phyloP scores from a whole-genome alignment of 2,329 filamentous ascomycete species.

The Tolypocladium amazonense region DNA sequence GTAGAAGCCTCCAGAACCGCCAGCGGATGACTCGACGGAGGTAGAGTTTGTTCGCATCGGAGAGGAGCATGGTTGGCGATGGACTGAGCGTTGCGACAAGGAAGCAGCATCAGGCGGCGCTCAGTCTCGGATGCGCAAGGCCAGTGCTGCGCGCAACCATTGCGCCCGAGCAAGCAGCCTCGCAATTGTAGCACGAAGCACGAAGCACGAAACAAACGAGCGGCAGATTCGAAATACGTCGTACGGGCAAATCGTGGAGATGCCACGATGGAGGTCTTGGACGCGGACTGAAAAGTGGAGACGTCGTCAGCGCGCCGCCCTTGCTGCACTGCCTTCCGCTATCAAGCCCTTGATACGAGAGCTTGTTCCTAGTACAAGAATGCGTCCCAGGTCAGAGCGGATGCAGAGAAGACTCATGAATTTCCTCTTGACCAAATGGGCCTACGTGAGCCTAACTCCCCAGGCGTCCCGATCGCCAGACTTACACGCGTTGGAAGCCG shows the following conservation, averaged over 20 bases:
- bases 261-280: not conserved
- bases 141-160: not conserved
- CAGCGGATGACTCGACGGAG: constrained; percentile 26
- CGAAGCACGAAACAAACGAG: not conserved
- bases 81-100: not conserved
- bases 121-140: not conserved
- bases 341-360: not conserved
- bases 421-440: not conserved
- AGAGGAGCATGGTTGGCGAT: constrained; percentile 14
- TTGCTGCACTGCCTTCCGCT: not conserved
- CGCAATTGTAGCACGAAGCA: not conserved
- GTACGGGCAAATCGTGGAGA: not conserved
- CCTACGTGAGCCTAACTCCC: not conserved
- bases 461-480: not conserved
- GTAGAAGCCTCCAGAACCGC: constrained; percentile 20
- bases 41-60: constrained; percentile 19
- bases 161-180: constrained; percentile 1
- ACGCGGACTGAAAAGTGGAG: not conserved
- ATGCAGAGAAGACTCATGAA: no score
- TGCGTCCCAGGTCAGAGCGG: no score
- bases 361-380: not conserved
- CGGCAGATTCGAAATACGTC: not conserved
- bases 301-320: not conserved
- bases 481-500: not conserved
- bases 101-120: not conserved